Evolutionary conservation across 2,329 filamentous ascomycete species (phyloP).

Genomic region (Myriosclerotinia curreyana): DNA sequence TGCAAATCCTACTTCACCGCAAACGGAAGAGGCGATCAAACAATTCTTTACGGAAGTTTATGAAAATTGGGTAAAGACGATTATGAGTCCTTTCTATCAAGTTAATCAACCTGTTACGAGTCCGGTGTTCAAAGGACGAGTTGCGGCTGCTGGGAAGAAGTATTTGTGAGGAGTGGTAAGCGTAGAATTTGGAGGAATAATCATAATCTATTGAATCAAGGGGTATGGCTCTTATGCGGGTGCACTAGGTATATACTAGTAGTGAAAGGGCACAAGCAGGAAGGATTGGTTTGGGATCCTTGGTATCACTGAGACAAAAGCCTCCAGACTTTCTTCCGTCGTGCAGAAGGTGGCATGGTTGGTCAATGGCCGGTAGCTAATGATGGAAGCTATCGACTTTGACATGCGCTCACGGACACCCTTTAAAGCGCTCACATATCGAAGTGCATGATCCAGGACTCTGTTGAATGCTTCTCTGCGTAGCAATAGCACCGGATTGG

Average conservation of each 20-base stretch:
- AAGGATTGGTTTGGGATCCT: background rate
- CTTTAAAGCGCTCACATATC: background rate
- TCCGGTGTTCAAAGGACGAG: conserved; percentile 77
- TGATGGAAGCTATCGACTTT: background rate
- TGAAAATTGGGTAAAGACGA: conserved; percentile 93
- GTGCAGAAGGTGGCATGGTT: too few species aligned
- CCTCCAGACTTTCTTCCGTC: background rate
- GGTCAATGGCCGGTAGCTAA: background rate
- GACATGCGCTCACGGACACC: background rate
- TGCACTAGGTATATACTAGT: background rate
- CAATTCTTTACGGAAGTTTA: conserved; percentile 96
- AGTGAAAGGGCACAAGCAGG: background rate
- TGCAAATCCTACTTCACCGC: conserved; percentile 80
- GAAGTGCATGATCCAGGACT: background rate
- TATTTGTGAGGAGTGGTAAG: conserved; percentile 62
- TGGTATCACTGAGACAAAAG: background rate
- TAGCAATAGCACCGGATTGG: too few species aligned
- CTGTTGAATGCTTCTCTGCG: background rate
- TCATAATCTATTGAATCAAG: background rate
- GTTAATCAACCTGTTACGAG: conserved; percentile 83
- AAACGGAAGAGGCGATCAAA: conserved; percentile 92
- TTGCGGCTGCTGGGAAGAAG: conserved; percentile 87
- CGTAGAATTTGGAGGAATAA: background rate
- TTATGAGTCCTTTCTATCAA: conserved; percentile 95
- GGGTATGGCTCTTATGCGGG: background rate